Conservation (phyloP, 495 filamentous ascomycete genomes). For the Amniculicola lignicola region DNA sequence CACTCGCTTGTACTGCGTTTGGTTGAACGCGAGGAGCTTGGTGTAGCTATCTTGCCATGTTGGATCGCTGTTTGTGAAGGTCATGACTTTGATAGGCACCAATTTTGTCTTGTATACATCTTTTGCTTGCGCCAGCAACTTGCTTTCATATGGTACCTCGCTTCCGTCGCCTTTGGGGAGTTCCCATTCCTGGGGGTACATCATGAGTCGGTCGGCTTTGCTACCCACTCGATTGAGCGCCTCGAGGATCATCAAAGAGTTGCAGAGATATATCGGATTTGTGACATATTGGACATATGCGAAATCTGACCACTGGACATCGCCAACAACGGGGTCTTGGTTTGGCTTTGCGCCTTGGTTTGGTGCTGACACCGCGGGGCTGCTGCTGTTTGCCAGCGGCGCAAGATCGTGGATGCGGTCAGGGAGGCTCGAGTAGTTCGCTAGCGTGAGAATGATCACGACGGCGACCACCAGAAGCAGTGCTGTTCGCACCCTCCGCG, state of each 20-base stretch:
- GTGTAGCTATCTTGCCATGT: slow-evolving; percentile 65
- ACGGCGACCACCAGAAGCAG: background rate
- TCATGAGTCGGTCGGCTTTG: slow-evolving; percentile 62
- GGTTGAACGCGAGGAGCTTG: slow-evolving; percentile 69
- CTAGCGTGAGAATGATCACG: too few species aligned
- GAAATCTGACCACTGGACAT: slow-evolving; percentile 51
- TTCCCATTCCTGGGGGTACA: slow-evolving; percentile 60
- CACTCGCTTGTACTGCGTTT: slow-evolving; percentile 64
- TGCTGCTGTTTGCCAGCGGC: background rate
- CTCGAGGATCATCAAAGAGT: slow-evolving; percentile 73
- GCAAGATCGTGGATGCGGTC: background rate
- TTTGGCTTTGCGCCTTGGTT: background rate
- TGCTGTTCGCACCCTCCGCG: too few species aligned
- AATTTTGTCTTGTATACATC: slow-evolving; percentile 60
- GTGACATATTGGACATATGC: slow-evolving; percentile 75
- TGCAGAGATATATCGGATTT: slow-evolving; percentile 66
- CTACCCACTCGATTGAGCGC: slow-evolving; percentile 57
- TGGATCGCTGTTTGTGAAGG: slow-evolving; percentile 16
- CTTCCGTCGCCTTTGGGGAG: slow-evolving; percentile 38
- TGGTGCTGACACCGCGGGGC: background rate
- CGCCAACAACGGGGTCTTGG: background rate
- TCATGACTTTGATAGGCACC: slow-evolving; percentile 57
- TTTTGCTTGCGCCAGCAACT: slow-evolving; percentile 57
- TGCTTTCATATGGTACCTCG: slow-evolving; percentile 46
- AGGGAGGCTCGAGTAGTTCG: too few species aligned